phyloP scores from a whole-genome alignment of 352 stramenopile genomes.

The Globisporangium cederbergense region DNA sequence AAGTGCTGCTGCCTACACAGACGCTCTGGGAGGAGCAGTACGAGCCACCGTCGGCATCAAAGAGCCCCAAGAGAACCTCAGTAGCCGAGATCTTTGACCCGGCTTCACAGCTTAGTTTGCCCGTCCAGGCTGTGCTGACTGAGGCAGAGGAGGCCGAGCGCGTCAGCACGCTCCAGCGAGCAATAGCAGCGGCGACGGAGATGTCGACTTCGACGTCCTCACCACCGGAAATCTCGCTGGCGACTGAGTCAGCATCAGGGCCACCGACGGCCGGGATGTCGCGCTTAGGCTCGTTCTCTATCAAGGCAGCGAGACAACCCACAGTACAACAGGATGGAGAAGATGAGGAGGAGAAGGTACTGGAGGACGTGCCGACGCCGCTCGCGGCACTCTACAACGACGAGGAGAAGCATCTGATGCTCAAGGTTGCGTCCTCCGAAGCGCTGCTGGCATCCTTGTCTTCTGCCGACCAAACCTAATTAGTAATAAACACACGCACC shows the following conservation, averaged over 20 bases:
- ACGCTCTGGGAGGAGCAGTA: constrained; percentile 68
- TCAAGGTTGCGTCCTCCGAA: constrained; percentile 25
- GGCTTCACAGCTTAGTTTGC: background rate
- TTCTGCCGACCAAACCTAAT: background rate
- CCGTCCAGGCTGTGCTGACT: background rate
- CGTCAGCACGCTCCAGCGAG: constrained; percentile 14
- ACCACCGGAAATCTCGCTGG: background rate
- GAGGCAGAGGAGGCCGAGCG: constrained; percentile 9
- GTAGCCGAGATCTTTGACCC: constrained; percentile 12
- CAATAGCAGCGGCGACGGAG: constrained; percentile 14
- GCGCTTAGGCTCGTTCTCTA: background rate
- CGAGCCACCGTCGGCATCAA: constrained; percentile 15
- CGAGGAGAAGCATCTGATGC: constrained; percentile 67
- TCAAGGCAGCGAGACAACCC: background rate
- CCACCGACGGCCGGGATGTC: background rate
- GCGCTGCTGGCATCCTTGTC: background rate
- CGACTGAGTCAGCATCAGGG: background rate
- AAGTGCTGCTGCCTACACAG: constrained; percentile 53
- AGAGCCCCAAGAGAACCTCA: constrained; percentile 4
- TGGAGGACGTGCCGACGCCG: constrained; percentile 46
- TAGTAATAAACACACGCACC: background rate
- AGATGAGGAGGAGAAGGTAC: background rate
- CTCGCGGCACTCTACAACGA: constrained; percentile 71
- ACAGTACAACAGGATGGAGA: background rate
- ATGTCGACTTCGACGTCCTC: background rate